Conservation (phyloP, 345 rosid genomes). For the Acer yangbiense region DNA sequence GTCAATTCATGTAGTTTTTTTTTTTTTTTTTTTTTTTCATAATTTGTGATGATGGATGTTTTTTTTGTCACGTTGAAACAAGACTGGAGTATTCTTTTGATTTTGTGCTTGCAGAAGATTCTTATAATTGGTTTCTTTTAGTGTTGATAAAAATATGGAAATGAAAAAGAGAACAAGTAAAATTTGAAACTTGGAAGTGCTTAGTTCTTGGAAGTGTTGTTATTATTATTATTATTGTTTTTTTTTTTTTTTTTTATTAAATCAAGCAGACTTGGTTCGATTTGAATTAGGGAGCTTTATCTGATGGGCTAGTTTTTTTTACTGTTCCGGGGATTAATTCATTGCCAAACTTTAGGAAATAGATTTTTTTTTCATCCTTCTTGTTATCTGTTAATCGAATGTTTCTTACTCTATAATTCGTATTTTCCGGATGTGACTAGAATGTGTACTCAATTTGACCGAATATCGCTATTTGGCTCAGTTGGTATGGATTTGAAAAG, state of each 20-base stretch:
- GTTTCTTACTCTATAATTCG: not conserved
- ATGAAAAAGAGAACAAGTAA: not conserved
- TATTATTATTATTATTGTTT: not conserved
- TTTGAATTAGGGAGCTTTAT: no score
- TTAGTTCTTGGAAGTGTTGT: not conserved
- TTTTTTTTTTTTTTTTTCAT: not conserved
- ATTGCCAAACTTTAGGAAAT: no score
- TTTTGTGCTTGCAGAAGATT: not conserved
- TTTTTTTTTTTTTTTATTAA: no score
- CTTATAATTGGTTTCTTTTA: not conserved
- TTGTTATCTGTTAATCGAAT: not conserved
- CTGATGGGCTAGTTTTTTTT: no score
- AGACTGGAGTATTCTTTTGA: not conserved
- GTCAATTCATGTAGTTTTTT: slow-evolving; percentile 34
- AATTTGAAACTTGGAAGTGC: not conserved
- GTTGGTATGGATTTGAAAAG: not conserved
- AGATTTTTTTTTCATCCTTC: not conserved
- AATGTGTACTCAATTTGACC: not conserved
- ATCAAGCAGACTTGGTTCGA: no score
- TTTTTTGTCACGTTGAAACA: not conserved
- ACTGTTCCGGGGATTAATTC: no score
- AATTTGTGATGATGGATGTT: not conserved
- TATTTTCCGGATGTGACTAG: not conserved
- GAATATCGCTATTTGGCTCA: not conserved
- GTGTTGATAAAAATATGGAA: not conserved